Percentiles rank a stretch among this genome's conserved stretches.
Conservation (phyloP, 2,329 filamentous ascomycete genomes). For the Aspergillus neoniger region DNA sequence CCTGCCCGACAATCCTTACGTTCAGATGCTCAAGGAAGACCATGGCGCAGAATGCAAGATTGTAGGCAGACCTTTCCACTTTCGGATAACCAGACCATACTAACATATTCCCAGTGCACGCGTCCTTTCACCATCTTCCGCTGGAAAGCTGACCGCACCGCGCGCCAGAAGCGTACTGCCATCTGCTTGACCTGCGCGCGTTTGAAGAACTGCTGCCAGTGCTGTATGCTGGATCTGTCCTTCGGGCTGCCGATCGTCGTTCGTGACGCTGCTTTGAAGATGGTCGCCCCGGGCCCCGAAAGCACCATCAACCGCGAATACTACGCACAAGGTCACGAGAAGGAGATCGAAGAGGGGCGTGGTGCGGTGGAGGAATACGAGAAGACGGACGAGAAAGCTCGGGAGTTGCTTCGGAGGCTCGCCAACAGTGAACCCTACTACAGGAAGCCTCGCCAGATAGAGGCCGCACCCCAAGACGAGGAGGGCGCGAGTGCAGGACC, state of each 20-base stretch:
- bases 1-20: slow-evolving; percentile 93
- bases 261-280: slow-evolving; percentile 93
- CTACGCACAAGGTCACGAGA: slow-evolving; percentile 96
- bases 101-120: slow-evolving; percentile 61
- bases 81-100: neutral
- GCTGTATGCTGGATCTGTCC: slow-evolving; percentile 95
- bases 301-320: slow-evolving; percentile 95
- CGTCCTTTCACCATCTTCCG: slow-evolving; percentile 93
- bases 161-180: slow-evolving; percentile 88
- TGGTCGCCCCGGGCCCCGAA: slow-evolving; percentile 90
- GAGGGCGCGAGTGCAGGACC: slow-evolving; percentile 41
- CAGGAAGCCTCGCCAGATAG: slow-evolving; percentile 77
- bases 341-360: slow-evolving; percentile 87
- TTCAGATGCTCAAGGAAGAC: slow-evolving; percentile 98
- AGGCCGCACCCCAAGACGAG: slow-evolving; percentile 51
- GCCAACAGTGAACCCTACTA: slow-evolving; percentile 96
- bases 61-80: slow-evolving; percentile 26
- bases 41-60: slow-evolving; percentile 84
- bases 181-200: slow-evolving; percentile 96
- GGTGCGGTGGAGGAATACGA: slow-evolving; percentile 87
- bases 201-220: slow-evolving; percentile 98
- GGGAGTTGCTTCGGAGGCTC: slow-evolving; percentile 79
- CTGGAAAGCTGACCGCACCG: slow-evolving; percentile 90
- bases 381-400: slow-evolving; percentile 94
- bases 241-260: slow-evolving; percentile 95